Percentiles rank a stretch among this genome's conserved stretches.
phyloP scores from a whole-genome alignment of 2,329 filamentous ascomycete genomes.

The Fusarium sacchari region DNA sequence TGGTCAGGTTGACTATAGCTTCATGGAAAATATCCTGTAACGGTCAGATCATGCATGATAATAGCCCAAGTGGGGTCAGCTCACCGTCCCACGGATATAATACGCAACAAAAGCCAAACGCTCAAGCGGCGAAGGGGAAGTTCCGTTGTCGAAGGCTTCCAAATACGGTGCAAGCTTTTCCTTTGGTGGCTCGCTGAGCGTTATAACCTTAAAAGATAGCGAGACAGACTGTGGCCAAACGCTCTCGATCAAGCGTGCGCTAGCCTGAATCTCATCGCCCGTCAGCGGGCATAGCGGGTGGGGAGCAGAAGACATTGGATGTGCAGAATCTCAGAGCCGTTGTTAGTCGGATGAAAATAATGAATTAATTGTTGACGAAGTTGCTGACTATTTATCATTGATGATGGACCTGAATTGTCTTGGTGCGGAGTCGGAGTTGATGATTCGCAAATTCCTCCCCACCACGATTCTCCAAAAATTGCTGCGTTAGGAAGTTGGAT shows the following conservation, averaged over 20 bases:
- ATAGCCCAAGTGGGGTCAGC: neutral
- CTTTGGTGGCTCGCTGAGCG: constrained; percentile 31
- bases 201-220: constrained; percentile 35
- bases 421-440: constrained; percentile 4
- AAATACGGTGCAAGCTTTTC: constrained; percentile 26
- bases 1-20: constrained; percentile 29
- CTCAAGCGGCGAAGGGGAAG: constrained; percentile 2
- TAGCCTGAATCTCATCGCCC: constrained; percentile 25
- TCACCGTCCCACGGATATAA: constrained; percentile 29
- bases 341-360: too few species aligned
- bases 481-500: constrained; percentile 1
- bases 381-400: constrained; percentile 13
- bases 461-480: constrained; percentile 21
- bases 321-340: rapidly evolving
- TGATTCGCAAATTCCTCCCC: neutral
- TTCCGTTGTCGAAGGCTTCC: constrained; percentile 11
- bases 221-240: constrained; percentile 26
- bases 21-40: constrained; percentile 31
- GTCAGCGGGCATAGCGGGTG: constrained; percentile 34
- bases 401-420: neutral
- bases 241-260: constrained; percentile 16
- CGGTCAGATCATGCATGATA: neutral
- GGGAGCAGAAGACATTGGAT: constrained; percentile 3
- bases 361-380: neutral
- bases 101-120: constrained; percentile 33